These are phyloP conservation scores for Trichothecium sympodiale DNA, from an alignment of 2,329 filamentous ascomycete species.

Conservation along the genomic window DNA sequence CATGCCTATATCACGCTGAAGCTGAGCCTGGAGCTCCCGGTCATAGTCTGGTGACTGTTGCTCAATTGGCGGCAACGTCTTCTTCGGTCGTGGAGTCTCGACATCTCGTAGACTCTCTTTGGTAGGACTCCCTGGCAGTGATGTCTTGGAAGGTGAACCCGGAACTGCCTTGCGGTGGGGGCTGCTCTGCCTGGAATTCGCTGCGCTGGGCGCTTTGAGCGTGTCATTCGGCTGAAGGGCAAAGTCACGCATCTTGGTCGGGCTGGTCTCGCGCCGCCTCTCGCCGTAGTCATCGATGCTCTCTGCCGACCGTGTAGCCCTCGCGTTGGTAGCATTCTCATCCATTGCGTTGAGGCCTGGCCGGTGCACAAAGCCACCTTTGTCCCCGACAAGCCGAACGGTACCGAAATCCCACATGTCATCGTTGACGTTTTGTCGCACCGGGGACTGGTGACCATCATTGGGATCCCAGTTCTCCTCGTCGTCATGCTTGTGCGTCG, in stretches of 20 bases:
- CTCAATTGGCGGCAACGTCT: constrained; percentile 34
- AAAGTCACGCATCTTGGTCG: constrained; percentile 39
- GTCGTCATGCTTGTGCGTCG: constrained; percentile 62
- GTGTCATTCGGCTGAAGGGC: constrained; percentile 38
- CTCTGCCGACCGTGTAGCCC: constrained; percentile 44
- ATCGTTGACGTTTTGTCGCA: constrained; percentile 53
- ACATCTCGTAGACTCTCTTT: constrained; percentile 20
- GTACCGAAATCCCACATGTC: constrained; percentile 99
- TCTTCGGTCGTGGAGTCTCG: constrained; percentile 36
- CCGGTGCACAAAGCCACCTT: constrained; percentile 43
- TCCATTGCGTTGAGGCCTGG: constrained; percentile 62
- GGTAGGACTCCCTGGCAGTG: constrained; percentile 38
- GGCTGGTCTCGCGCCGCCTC: constrained; percentile 36
- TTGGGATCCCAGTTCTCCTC: constrained; percentile 44
- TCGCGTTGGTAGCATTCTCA: constrained; percentile 68
- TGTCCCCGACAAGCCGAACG: constrained; percentile 66
- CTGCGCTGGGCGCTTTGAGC: constrained; percentile 37
- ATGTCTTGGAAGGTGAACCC: constrained; percentile 46
- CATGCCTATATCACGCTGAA: constrained; percentile 51
- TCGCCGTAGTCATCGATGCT: constrained; percentile 40
- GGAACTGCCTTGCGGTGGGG: constrained; percentile 47
- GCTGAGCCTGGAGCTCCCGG: constrained; percentile 46
- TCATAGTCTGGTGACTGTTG: constrained; percentile 50
- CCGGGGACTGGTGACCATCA: constrained; percentile 14
- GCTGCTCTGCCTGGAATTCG: constrained; percentile 44